Evolutionary conservation across 2,329 filamentous ascomycete species (phyloP).

Genomic region (Ophiostoma piceae): DNA sequence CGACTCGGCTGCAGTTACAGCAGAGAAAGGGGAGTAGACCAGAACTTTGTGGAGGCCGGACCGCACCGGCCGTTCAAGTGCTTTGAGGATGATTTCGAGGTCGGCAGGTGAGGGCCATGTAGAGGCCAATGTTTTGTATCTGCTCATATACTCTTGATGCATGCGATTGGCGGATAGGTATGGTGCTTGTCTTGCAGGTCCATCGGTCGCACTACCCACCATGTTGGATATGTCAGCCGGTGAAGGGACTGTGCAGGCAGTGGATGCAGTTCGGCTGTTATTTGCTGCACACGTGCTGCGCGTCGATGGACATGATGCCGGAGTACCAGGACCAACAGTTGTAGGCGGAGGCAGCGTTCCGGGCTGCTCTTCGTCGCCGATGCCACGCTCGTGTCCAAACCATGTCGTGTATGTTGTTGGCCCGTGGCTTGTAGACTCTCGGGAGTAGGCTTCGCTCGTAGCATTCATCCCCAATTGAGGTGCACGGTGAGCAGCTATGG

Average conservation of each 20-base stretch:
- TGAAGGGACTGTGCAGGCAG: not conserved
- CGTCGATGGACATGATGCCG: not conserved
- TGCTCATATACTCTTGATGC: conserved; percentile 18
- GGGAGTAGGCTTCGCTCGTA: not conserved
- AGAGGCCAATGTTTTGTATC: conserved; percentile 17
- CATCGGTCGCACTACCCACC: not conserved
- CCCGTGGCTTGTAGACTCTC: not conserved
- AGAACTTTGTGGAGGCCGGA: conserved; percentile 16
- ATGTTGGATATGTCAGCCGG: not conserved
- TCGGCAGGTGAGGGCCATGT: conserved; percentile 20
- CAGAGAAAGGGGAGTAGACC: conserved; percentile 16
- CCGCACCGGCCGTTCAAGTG: conserved; percentile 8
- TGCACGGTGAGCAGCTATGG: not conserved
- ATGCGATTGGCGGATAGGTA: not conserved
- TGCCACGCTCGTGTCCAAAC: conserved; percentile 21
- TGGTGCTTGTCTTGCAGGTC: not conserved
- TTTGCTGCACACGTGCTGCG: not conserved
- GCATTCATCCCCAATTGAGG: not conserved
- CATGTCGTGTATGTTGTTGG: conserved; percentile 7
- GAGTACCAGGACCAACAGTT: not conserved
- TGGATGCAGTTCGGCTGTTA: not conserved
- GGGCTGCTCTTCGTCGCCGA: not conserved
- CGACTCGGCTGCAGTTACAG: conserved; percentile 16
- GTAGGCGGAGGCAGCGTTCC: not conserved
- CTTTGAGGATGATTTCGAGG: conserved; percentile 5